phyloP scores from a whole-genome alignment of 2,329 filamentous ascomycete species.

The Xylogone sp. region DNA sequence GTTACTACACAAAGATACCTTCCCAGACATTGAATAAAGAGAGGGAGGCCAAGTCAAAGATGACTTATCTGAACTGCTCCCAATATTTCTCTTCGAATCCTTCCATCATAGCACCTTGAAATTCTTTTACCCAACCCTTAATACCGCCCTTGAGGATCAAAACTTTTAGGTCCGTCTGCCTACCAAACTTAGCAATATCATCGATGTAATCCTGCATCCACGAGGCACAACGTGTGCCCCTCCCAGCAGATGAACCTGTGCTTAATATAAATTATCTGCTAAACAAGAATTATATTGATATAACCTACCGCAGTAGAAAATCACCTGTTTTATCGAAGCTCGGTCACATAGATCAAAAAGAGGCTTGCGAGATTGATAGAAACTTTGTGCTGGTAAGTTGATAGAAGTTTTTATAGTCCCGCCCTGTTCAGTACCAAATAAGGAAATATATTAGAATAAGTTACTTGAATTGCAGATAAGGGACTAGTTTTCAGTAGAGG shows the following conservation, averaged over 20 bases:
- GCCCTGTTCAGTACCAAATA: slow-evolving; percentile 34
- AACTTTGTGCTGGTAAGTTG: slow-evolving; percentile 52
- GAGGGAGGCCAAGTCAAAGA: slow-evolving; percentile 6
- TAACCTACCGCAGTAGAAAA: slow-evolving; percentile 53
- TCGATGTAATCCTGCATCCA: slow-evolving; percentile 56
- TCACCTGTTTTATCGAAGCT: slow-evolving; percentile 43
- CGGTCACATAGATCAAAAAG: slow-evolving; percentile 47
- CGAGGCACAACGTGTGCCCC: slow-evolving; percentile 47
- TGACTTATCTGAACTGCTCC: slow-evolving; percentile 24
- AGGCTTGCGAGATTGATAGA: slow-evolving; percentile 45
- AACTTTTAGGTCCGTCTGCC: slow-evolving; percentile 40
- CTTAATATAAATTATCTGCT: slow-evolving; percentile 3
- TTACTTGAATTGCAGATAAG: too few species aligned
- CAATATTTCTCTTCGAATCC: slow-evolving; percentile 41
- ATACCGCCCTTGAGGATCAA: slow-evolving; percentile 49
- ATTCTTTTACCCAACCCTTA: slow-evolving; percentile 50
- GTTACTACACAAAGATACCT: slow-evolving; percentile 20
- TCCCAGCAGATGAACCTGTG: slow-evolving; percentile 45
- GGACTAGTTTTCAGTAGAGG: too few species aligned
- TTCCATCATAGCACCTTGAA: slow-evolving; percentile 44
- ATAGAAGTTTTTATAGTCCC: slow-evolving; percentile 57
- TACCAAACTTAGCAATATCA: slow-evolving; percentile 34
- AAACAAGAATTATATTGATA: background rate
- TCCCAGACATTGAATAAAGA: slow-evolving; percentile 15
- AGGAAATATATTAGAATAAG: too few species aligned